Base-by-base conservation (phyloP, 176 grass and related monocot genomes). In the Luzula sylvatica region DNA sequence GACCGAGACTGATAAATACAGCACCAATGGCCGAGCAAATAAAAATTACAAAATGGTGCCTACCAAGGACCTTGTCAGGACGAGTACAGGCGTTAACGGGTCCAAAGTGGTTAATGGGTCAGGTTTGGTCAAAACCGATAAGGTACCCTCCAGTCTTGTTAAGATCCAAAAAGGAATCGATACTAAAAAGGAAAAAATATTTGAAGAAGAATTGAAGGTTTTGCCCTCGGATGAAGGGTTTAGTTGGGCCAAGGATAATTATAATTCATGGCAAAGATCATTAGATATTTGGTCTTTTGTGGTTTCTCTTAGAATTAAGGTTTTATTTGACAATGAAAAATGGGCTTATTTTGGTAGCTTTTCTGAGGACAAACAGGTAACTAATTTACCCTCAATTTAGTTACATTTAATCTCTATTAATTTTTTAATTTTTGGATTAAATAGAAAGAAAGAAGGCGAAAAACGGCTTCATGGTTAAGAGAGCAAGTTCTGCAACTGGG, bases 261-360 rank as follows among this genome's bases (percentile, higher is more conserved):
- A 95, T 49, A 95, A 79, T 67, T 58, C 76, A 14, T 77, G 60
- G 73, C 89, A 95, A 56, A 85, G 89, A 72, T 84, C 76, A 19
- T 23, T 58, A 23, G 83, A 95, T 72, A 78, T 95, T 72, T 95
- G 89, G 89, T 88, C 83, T 27, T 95, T 95, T 50, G 83, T 95
- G 57, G 43, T 95, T 46, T 85, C 80, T 76, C 60, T 95, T 27
- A 65, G 80, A 23, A 23, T 95, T 54, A 71, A 76, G 18, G 78
- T 88, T 58, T 52, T 95, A 23, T 95, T 95, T 58, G 80, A 88
- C 69, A 88, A 95, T 52, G 89, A 69, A 23, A 85, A 88, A 70
- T 95, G 89, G 89, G 73, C 83, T 13, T 95, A 95, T 76, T 15
- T 50, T 26, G 74, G 71, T 62, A 70, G 89, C 55, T 95, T 95